Evolutionary conservation across 352 stramenopile species (phyloP).

Genomic region (Globisporangium uncinulatum): DNA sequence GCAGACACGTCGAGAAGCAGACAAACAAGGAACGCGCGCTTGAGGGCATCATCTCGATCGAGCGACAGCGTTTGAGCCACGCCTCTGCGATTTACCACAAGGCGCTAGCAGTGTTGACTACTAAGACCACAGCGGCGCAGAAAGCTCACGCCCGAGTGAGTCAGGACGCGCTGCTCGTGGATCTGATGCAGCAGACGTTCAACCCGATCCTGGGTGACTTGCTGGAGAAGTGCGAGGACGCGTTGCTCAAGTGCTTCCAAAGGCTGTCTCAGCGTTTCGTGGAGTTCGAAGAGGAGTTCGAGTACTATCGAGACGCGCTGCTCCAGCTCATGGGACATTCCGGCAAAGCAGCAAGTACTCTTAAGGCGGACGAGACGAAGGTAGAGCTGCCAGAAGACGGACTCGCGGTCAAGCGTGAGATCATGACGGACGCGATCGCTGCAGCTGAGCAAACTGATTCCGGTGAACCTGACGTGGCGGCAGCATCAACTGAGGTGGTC

Average conservation of each 20-base stretch:
- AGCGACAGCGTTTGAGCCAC: slow-evolving; percentile 56
- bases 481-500: background rate
- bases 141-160: slow-evolving; percentile 58
- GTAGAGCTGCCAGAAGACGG: slow-evolving; percentile 17
- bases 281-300: slow-evolving; percentile 74
- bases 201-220: slow-evolving; percentile 58
- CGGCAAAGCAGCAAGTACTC: slow-evolving; percentile 3
- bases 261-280: slow-evolving; percentile 59
- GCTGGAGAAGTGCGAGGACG: slow-evolving; percentile 64
- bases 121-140: slow-evolving; percentile 33
- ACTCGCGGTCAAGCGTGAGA: slow-evolving; percentile 40
- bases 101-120: slow-evolving; percentile 39
- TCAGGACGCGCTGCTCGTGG: slow-evolving; percentile 52
- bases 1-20: slow-evolving; percentile 45
- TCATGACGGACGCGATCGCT: slow-evolving; percentile 18
- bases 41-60: slow-evolving; percentile 67
- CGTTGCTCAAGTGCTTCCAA: slow-evolving; percentile 54
- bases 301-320: slow-evolving; percentile 68
- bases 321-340: slow-evolving; percentile 30
- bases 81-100: slow-evolving; percentile 55
- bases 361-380: slow-evolving; percentile 15
- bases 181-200: slow-evolving; percentile 68
- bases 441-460: background rate
- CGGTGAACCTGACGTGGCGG: background rate
- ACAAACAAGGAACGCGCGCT: slow-evolving; percentile 51